Base-by-base conservation (phyloP, 1,139 yeast genomes). In the Arxiozyma slooffiae region DNA sequence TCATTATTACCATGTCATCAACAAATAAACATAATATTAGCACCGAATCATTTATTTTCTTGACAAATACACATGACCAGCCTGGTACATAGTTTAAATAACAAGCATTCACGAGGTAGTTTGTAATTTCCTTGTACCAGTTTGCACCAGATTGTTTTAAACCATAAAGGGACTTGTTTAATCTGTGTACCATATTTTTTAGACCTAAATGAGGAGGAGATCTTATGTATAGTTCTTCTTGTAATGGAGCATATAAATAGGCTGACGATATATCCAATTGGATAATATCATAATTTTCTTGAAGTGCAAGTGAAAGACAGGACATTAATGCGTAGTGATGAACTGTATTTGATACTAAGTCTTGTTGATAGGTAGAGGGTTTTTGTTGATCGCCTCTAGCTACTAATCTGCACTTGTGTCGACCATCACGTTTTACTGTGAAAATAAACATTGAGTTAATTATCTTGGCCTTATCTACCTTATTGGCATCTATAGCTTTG, bases 231-330 rank as follows among this genome's bases (percentile, higher is more conserved):
- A 57, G 45, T 38, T 50, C 56, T 47, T 55, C 60, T 26, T 53
- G 30, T n/a, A 55, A 43, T 1, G 48, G 50, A 7, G 56, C 56
- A 41, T 53, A 50, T 20, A 55, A 24, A 38, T 54, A 55, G 3
- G 60, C 55, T 8, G 55, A 54, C 5, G 58, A 51, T 22, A 49
- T 52, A 39, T 48, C 54, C n/a, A 50, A 41, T 52, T 52, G 52
- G 38, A 42, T 49, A 17, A 46, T 38, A 14, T 26, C 20, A n/a
- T 26, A 21, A 3, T 23, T 39, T 20, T 41, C 41, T 22, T 47
- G 48, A 22, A 52, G 45, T 6, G 48, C 38, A 16, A 36, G 5
- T 9, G 54, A 42, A 21, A 52, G 24, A 20, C 49, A 44, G 4
- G 50, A 41, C 49, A 47, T 49, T 23, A 47, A 22, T 7, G 52